A percentile compares a stretch with the other conserved stretches of the same genome.
Evolutionary conservation across 73 alveolate genomes (phyloP).

Genomic region (Blepharisma stoltei): DNA sequence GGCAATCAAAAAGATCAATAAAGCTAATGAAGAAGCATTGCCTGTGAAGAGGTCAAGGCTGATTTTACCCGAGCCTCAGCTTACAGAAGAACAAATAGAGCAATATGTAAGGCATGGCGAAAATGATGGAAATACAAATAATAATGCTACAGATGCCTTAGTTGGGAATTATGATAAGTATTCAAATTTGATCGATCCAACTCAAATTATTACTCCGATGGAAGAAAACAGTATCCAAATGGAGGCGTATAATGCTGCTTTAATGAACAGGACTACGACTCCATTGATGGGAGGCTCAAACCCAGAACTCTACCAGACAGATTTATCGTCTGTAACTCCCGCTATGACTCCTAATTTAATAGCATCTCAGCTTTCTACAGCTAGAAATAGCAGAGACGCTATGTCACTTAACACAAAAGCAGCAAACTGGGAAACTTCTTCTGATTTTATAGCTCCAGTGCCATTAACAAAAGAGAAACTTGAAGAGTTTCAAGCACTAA

Average conservation of each 20-base stretch:
- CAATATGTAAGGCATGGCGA: constrained; percentile 43
- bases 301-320: constrained; percentile 31
- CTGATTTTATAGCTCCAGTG: constrained; percentile 4
- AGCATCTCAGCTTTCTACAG: constrained; percentile 34
- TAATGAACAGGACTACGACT: constrained; percentile 66
- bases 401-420: background rate
- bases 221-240: constrained; percentile 61
- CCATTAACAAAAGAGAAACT: constrained; percentile 34
- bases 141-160: constrained; percentile 67
- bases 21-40: constrained; percentile 51
- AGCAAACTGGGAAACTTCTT: background rate
- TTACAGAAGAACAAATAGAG: constrained; percentile 75
- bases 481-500: constrained; percentile 35
- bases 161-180: constrained; percentile 62
- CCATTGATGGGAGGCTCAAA: constrained; percentile 83
- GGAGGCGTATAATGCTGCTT: constrained; percentile 73
- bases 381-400: constrained; percentile 4
- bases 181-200: constrained; percentile 35
- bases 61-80: constrained; percentile 71
- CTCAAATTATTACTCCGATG: constrained; percentile 68
- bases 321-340: constrained; percentile 36
- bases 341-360: background rate
- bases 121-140: constrained; percentile 36
- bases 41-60: constrained; percentile 47
- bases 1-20: constrained; percentile 82